Percentiles rank a stretch among this genome's conserved stretches.
These are phyloP conservation scores for Suillus variegatus DNA, from an alignment of 768 basidiomycete species.

Conservation along the genomic window DNA sequence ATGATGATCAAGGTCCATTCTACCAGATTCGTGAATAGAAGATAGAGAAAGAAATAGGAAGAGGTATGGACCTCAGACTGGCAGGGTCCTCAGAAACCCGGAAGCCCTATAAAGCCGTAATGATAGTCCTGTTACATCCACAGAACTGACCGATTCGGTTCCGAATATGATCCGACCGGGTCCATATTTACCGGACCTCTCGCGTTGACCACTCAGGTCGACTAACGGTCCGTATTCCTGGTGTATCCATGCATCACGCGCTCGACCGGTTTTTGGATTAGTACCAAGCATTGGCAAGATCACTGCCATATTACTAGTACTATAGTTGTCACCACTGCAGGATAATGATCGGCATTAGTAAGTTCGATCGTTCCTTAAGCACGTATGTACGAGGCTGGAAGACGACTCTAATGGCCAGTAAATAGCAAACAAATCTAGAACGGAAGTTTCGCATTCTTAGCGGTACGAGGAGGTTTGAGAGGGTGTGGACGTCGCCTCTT, in stretches of 20 bases:
- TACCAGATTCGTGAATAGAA: background rate
- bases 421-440: conserved; percentile 41
- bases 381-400: background rate
- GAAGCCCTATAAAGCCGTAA: background rate
- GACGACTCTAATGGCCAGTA: background rate
- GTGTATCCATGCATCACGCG: background rate
- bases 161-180: background rate
- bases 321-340: background rate
- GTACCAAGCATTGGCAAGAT: background rate
- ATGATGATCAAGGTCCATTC: background rate
- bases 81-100: background rate
- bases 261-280: background rate
- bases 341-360: background rate
- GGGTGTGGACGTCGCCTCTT: conserved; percentile 53
- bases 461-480: conserved; percentile 49
- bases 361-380: background rate
- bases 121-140: background rate
- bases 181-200: background rate
- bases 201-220: background rate
- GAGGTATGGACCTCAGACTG: background rate
- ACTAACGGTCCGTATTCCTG: background rate
- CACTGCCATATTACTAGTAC: background rate
- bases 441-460: conserved; percentile 58
- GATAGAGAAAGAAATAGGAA: background rate
- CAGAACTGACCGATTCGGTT: background rate